A percentile compares a stretch with the other conserved stretches of the same genome.
Evolutionary conservation across 257 asterid species (phyloP).

Genomic region (Penstemon davidsonii): DNA sequence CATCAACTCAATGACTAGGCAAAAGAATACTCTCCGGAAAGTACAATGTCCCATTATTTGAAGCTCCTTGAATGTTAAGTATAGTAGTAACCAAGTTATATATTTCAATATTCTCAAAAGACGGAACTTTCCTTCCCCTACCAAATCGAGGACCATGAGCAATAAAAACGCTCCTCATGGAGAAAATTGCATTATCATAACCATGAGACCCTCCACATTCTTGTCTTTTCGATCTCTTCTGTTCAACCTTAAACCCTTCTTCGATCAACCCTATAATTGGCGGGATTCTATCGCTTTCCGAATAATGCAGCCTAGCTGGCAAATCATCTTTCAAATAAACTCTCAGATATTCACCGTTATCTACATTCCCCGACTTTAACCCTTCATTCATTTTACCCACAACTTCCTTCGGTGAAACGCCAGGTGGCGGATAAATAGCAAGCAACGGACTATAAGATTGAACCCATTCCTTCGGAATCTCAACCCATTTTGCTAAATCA

Average conservation of each 20-base stretch:
- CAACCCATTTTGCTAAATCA: constrained; percentile 54
- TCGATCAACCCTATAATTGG: constrained; percentile 62
- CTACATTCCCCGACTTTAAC: constrained; percentile 52
- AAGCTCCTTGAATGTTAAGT: constrained; percentile 57
- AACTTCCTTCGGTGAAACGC: constrained; percentile 41
- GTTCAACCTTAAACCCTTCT: constrained; percentile 72
- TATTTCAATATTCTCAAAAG: constrained; percentile 77
- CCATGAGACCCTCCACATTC: constrained; percentile 93
- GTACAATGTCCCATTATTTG: constrained; percentile 61
- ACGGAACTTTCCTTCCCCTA: constrained; percentile 58
- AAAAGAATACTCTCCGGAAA: constrained; percentile 57
- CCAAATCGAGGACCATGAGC: constrained; percentile 78
- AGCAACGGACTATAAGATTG: constrained; percentile 65
- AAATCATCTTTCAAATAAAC: constrained; percentile 73
- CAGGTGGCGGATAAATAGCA: constrained; percentile 57
- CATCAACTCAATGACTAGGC: constrained; percentile 44
- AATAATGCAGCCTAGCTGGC: constrained; percentile 66
- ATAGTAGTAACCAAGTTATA: constrained; percentile 65
- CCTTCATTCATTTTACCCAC: constrained; percentile 60
- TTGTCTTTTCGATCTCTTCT: constrained; percentile 40
- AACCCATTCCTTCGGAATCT: constrained; percentile 59
- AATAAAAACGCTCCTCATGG: constrained; percentile 72
- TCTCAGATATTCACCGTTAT: constrained; percentile 57
- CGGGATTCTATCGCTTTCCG: constrained; percentile 58
- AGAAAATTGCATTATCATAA: constrained; percentile 65